phyloP scores from a whole-genome alignment of 352 stramenopile genomes.

The Globisporangium spinosum region DNA sequence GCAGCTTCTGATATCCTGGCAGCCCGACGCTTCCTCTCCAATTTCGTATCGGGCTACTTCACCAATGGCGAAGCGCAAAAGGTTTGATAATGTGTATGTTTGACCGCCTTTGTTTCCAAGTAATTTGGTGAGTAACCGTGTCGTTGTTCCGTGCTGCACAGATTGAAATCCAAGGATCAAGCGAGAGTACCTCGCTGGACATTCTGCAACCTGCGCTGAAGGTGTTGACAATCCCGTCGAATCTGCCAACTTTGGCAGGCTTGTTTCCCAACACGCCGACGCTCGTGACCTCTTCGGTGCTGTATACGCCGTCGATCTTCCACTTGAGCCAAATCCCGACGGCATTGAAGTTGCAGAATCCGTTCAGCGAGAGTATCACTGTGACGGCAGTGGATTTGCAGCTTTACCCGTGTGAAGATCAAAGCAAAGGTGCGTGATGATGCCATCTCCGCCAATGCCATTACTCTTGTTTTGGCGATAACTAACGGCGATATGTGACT shows the following conservation, averaged over 20 bases:
- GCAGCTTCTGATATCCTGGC: conserved; percentile 22
- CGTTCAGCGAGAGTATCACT: conserved; percentile 78
- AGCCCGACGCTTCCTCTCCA: conserved; percentile 68
- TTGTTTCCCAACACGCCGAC: conserved; percentile 68
- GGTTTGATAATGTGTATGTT: conserved; percentile 25
- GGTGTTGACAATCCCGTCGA: conserved; percentile 49
- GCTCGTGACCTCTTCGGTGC: conserved; percentile 67
- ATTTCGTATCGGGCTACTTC: conserved; percentile 83
- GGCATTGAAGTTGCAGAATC: conserved; percentile 70
- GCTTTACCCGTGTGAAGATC: conserved; percentile 74
- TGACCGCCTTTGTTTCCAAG: neutral
- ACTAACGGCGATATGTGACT: neutral
- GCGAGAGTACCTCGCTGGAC: conserved; percentile 49
- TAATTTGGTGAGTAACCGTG: conserved; percentile 10
- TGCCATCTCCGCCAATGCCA: neutral
- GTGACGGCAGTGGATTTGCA: conserved; percentile 59
- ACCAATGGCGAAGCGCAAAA: conserved; percentile 58
- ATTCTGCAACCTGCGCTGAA: conserved; percentile 61
- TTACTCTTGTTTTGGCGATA: neutral
- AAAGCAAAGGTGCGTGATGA: conserved; percentile 39
- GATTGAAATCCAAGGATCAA: conserved; percentile 65
- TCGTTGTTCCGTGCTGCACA: conserved; percentile 18
- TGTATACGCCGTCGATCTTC: conserved; percentile 74
- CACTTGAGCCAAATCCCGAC: conserved; percentile 69
- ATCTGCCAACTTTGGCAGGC: conserved; percentile 49